Base-by-base conservation (phyloP, 2,329 filamentous ascomycete genomes). In the Aspergillus candidus region DNA sequence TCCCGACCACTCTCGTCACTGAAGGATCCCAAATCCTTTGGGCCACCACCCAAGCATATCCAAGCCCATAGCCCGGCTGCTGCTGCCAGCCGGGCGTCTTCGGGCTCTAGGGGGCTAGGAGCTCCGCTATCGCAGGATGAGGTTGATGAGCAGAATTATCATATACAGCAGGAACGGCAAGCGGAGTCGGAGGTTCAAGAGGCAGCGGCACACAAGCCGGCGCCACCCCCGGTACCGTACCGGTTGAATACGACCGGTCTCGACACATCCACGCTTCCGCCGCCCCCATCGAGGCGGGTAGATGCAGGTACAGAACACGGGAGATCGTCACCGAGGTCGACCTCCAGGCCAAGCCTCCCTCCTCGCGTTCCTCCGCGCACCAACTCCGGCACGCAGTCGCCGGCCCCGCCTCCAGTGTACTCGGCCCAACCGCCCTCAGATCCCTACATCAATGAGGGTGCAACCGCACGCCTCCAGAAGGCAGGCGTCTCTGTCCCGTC, bases 401-500 rank as follows among this genome's bases (percentile, higher is more conserved):
- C 57, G 62, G 60, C 68, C 30, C 68, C 71, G 52, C 71, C 60
- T 47, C 68, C 61, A 47, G 61, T 62, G 36, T 79, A 79, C 59
- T 65, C 72, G 49, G 63, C 77, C 37, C 43, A 63, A 46, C 41
- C 46, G 39, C 65, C 56, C 41, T 59, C 52, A 14, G 60, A 66
- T 32, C 64, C 64, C 11, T 60, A 68, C 38, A 54, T 81, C 35
- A 80, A 82, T 42, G 73, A 78, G 54, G 78, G 74, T 4, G 83
- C 88, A 4, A 62, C 84, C 43, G 75, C 70, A 46, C 77, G 87
- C 34, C 73, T 96, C 7, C 79, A 82, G 10, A 77, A 80, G 32
- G 83, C 86, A 1, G 89, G 89, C 1, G 74, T 95, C 5, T 86
- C 83, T 0, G 87, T 95, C 0, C 84, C 88, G 0, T 84, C 78